A percentile compares a stretch with the other conserved stretches of the same genome.
These are phyloP conservation scores for Geotrichum europaeum DNA, from an alignment of 1,139 yeast genomes.

Conservation along the genomic window DNA sequence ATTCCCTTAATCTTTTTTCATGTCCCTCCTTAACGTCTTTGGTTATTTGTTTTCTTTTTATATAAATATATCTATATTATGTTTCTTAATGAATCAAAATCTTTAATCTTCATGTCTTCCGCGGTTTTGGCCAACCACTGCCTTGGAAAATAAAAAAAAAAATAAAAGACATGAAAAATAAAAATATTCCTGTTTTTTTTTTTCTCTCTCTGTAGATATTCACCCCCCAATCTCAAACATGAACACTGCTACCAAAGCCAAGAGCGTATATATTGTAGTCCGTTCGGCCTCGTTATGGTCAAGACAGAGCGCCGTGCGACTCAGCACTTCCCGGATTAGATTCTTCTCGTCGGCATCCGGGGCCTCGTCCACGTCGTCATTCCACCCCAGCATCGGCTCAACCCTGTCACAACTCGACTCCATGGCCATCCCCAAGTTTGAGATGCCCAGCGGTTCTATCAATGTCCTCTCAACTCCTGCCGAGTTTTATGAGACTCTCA, in stretches of 20 bases:
- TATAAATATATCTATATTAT: not conserved
- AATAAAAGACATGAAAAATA: not conserved
- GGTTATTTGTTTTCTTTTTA: not conserved
- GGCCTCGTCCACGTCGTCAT: conserved; percentile 7
- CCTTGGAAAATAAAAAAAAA: not conserved
- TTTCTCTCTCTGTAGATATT: not conserved
- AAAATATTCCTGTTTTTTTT: not conserved
- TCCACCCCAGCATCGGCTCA: conserved; percentile 16
- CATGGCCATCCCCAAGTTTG: conserved; percentile 52
- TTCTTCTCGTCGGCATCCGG: not conserved
- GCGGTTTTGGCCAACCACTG: not conserved
- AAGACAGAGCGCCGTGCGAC: not conserved
- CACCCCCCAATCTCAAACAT: not conserved
- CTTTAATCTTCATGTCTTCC: not conserved
- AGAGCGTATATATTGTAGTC: not conserved
- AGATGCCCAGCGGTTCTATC: conserved; percentile 53
- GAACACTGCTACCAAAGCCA: not conserved
- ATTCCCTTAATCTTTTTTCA: not conserved
- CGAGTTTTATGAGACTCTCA: conserved; percentile 58
- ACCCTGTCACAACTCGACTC: conserved; percentile 24
- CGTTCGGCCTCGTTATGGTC: conserved; percentile 3
- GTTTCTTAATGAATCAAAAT: not conserved
- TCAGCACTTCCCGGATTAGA: not conserved
- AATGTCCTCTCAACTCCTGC: conserved; percentile 60
- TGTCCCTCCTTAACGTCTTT: conserved; percentile 5